Evolutionary conservation across 768 basidiomycete species (phyloP).

Genomic region (Mrakia hoshinonis): DNA sequence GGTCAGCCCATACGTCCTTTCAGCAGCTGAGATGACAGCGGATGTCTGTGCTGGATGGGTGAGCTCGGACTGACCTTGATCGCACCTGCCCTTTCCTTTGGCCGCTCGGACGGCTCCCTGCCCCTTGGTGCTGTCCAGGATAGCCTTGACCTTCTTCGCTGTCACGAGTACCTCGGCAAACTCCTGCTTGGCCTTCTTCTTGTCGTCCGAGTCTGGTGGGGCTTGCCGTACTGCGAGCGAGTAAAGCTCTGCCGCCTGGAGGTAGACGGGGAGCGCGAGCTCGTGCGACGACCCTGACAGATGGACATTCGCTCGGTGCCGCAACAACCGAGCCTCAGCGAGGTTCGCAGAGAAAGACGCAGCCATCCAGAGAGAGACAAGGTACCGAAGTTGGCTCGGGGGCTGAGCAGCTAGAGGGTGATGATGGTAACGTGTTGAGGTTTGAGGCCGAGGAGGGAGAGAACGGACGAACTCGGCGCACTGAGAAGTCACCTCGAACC

Average conservation of each 20-base stretch:
- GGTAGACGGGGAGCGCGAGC: conserved; percentile 22
- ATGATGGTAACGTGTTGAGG: neutral
- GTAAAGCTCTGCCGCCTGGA: conserved; percentile 24
- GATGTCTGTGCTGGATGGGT: too few species aligned
- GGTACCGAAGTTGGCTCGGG: neutral
- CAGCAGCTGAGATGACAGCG: too few species aligned
- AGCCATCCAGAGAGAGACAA: neutral
- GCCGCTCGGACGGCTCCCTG: conserved; percentile 20
- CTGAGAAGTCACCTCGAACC: too few species aligned
- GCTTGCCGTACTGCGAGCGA: conserved; percentile 21
- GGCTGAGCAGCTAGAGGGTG: neutral
- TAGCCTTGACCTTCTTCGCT: conserved; percentile 11
- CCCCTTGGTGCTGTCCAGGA: neutral
- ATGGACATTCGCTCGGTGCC: conserved; percentile 13
- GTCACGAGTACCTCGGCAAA: neutral
- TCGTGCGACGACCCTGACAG: neutral
- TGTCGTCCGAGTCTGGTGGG: neutral
- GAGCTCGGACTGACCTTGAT: conserved; percentile 19
- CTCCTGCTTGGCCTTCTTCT: neutral
- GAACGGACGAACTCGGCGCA: too few species aligned
- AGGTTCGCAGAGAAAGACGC: neutral
- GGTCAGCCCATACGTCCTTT: too few species aligned
- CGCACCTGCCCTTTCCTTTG: conserved; percentile 11
- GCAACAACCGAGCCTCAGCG: neutral
- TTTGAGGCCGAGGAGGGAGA: too few species aligned